phyloP scores from a whole-genome alignment of 148 eudicot genomes.

The Fallopia convolvulus region DNA sequence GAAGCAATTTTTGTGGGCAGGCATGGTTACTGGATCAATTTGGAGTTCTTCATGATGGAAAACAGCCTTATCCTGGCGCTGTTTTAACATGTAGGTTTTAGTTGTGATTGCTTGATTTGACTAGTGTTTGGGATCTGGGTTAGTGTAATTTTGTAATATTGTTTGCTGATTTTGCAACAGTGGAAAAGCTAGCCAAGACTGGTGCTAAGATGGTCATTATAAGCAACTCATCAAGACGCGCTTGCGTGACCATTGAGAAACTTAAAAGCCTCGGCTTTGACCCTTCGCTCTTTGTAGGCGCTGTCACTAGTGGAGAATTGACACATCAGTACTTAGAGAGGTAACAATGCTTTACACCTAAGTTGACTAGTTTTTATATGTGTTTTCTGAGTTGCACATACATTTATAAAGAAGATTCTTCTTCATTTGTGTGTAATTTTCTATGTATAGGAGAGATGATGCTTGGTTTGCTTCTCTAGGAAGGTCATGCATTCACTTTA shows the following conservation, averaged over 20 bases:
- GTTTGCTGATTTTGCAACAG: constrained; percentile 26
- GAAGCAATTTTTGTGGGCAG: constrained; percentile 27
- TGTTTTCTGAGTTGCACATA: background rate
- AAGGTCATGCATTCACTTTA: constrained; percentile 85
- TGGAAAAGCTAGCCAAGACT: constrained; percentile 63
- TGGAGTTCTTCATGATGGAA: constrained; percentile 97
- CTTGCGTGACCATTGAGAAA: constrained; percentile 74
- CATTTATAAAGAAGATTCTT: background rate
- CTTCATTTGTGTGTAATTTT: constrained; percentile 14
- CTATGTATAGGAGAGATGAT: constrained; percentile 64
- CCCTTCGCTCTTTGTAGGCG: constrained; percentile 74
- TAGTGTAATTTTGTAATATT: constrained; percentile 18
- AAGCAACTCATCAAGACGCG: constrained; percentile 91
- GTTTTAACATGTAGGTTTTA: constrained; percentile 60
- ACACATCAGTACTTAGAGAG: constrained; percentile 75
- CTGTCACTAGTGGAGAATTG: constrained; percentile 90
- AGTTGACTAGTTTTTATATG: background rate
- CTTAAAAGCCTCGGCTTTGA: constrained; percentile 80
- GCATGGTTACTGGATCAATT: constrained; percentile 96
- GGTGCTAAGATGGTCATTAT: constrained; percentile 93
- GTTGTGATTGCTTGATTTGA: constrained; percentile 18
- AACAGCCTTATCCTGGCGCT: constrained; percentile 91
- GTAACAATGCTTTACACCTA: constrained; percentile 17
- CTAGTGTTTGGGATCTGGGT: background rate
- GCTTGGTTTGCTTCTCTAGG: constrained; percentile 89